Conservation (phyloP, 1,284 basidiomycete species). For the Acaromyces ingoldii region DNA sequence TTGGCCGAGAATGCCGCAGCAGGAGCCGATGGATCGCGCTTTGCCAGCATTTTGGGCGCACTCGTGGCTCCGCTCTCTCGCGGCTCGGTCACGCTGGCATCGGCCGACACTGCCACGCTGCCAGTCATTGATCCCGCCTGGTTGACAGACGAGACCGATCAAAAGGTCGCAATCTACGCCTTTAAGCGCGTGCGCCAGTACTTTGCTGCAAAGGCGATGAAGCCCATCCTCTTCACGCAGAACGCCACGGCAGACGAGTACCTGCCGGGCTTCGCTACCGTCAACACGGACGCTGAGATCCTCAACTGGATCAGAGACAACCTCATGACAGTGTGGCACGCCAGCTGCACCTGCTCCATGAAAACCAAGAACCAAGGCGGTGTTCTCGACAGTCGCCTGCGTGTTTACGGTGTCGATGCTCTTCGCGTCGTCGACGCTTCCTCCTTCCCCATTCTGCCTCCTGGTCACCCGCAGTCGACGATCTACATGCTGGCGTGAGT, state of each 20-base stretch:
- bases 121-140: conserved; percentile 54
- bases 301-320: conserved; percentile 52
- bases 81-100: conserved; percentile 53
- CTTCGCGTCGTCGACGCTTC: conserved; percentile 58
- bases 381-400: conserved; percentile 56
- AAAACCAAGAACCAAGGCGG: conserved; percentile 48
- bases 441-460: conserved; percentile 52
- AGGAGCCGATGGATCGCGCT: conserved; percentile 16
- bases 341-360: conserved; percentile 48
- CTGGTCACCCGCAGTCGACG: conserved; percentile 32
- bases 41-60: conserved; percentile 24
- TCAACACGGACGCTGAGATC: conserved; percentile 53
- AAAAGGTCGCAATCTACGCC: conserved; percentile 43
- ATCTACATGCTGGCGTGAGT: conserved; percentile 32
- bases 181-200: conserved; percentile 29
- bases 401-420: conserved; percentile 55
- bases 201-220: conserved; percentile 47
- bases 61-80: conserved; percentile 36
- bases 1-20: conserved; percentile 16
- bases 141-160: conserved; percentile 36
- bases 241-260: conserved; percentile 55
- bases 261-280: conserved; percentile 28
- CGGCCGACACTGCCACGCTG: conserved; percentile 51
- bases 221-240: conserved; percentile 48
- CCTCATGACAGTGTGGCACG: conserved; percentile 54